Base-by-base conservation (phyloP, 768 basidiomycete genomes). In the Leccinum arenicola region DNA sequence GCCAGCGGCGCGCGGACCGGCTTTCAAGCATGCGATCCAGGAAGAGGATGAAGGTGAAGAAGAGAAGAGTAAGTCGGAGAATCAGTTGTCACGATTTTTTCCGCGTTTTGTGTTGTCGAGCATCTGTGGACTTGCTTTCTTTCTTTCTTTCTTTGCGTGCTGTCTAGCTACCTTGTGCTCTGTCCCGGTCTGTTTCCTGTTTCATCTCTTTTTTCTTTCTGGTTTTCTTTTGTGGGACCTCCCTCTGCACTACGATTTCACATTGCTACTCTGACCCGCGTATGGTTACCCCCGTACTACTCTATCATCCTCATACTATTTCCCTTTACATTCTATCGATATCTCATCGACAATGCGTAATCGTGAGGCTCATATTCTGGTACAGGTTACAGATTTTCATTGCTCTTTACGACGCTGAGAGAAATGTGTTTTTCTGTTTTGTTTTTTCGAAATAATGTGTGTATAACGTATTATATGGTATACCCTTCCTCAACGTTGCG, bases 21-120 rank as follows among this genome's bases (percentile, higher is more conserved):
- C 89, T 9, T 90, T 90, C 65, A 76, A 68, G 65, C 83, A 86
- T 62, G 74, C 88, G 5, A 92, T 91, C 56, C 88, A 91, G 70
- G 91, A 93, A 69, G 91, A 91, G 68, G 91, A 93, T 64, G 91
- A 93, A 70, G 91, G 80, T 21, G 91, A 92, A 25, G 25, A 25
- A 25, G 25, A 72, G 91, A 91, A 66, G 85, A 90, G 65, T 75
- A 54, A 71, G 17, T 10, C 43, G 43, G 55, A 57, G 51, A 45
- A 54, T 61, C 50, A 48, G 62, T 50, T 54, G 56, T 25, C 47
- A 43, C 9, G n/a, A 3, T 19, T 17, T 9, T 48, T 64, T 51
- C 57, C 43, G 55, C 15, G 23, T 56, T 36, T 27, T 47, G 29
- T 64, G 65, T 59, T 60, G 27, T 60, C 36, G 52, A 57, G 29